These are phyloP conservation scores for Leccinellum albellum DNA, from an alignment of 768 basidiomycete genomes.

Conservation along the genomic window DNA sequence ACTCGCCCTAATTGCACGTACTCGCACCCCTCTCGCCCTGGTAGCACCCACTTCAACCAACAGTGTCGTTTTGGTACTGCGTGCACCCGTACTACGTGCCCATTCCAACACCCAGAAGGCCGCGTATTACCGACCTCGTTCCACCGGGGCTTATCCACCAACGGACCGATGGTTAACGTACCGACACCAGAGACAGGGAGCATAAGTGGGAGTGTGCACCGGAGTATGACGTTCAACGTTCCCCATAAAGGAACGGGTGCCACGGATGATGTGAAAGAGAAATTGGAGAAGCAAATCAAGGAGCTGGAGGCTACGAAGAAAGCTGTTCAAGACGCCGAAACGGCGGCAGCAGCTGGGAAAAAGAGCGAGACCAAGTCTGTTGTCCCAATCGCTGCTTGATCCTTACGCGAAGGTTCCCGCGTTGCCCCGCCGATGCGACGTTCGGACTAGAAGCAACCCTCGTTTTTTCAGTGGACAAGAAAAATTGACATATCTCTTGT, in stretches of 20 bases:
- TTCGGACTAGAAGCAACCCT: constrained; percentile 12
- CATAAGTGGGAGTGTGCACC: constrained; percentile 65
- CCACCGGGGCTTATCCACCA: constrained; percentile 69
- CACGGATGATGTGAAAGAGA: constrained; percentile 41
- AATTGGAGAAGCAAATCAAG: constrained; percentile 51
- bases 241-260: constrained; percentile 21
- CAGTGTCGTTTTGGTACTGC: constrained; percentile 81
- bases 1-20: constrained; percentile 69
- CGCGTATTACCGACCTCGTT: constrained; percentile 77
- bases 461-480: constrained; percentile 10
- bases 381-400: constrained; percentile 36
- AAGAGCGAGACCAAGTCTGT: constrained; percentile 53
- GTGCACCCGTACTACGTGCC: constrained; percentile 83
- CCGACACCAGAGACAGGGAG: constrained; percentile 61
- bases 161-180: constrained; percentile 59
- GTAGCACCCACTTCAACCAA: constrained; percentile 37
- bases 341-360: constrained; percentile 54
- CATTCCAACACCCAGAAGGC: constrained; percentile 89
- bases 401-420: neutral
- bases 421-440: neutral
- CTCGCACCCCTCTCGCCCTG: constrained; percentile 53
- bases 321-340: constrained; percentile 63
- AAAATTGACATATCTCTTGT: constrained; percentile 13
- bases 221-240: constrained; percentile 67
- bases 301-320: constrained; percentile 68